Conservation (phyloP, 2,329 filamentous ascomycete genomes). For the Colletotrichum sp. region DNA sequence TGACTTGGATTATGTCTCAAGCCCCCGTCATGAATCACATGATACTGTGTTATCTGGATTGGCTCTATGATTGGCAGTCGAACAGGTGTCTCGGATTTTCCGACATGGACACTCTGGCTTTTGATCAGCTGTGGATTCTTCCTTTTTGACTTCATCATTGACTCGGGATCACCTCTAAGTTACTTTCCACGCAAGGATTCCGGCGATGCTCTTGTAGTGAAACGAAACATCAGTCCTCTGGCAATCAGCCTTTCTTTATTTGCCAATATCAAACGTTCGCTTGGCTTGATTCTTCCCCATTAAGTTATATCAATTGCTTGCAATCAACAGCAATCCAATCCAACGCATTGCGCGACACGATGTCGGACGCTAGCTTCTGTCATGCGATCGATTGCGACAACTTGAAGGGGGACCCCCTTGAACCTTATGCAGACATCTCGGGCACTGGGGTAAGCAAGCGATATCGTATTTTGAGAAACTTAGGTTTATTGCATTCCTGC, state of each 20-base stretch:
- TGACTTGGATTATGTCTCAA: neutral
- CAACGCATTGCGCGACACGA: neutral
- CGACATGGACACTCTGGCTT: neutral
- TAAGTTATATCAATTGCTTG: fast-evolving
- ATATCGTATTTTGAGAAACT: neutral
- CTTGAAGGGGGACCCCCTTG: neutral
- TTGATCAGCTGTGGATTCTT: neutral
- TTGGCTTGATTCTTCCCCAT: neutral
- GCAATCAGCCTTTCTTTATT: neutral
- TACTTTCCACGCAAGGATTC: fast-evolving
- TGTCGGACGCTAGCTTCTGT: neutral
- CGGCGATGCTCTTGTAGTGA: neutral
- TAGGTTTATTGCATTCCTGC: neutral
- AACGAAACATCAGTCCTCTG: neutral
- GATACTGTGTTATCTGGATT: neutral
- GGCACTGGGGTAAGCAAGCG: neutral
- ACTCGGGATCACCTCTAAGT: fast-evolving
- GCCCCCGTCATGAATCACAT: neutral
- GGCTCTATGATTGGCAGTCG: neutral
- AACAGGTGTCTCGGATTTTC: fast-evolving
- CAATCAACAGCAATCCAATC: neutral
- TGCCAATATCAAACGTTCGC: neutral
- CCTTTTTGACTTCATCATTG: neutral
- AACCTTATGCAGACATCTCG: neutral
- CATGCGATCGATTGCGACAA: neutral